Evolutionary conservation across 441 rosid species (phyloP).

Genomic region (Croton laevigatus): DNA sequence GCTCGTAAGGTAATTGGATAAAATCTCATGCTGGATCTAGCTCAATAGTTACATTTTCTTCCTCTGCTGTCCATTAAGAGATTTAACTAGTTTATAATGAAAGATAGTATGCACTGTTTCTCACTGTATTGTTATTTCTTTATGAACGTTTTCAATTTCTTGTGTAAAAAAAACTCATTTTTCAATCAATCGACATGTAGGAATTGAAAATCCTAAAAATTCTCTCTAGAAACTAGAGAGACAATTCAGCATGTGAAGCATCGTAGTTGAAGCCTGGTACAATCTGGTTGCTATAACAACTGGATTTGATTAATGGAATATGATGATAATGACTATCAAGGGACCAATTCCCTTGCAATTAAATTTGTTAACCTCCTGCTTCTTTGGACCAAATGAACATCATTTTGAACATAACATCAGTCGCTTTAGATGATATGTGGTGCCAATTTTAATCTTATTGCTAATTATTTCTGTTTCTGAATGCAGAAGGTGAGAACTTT

Average conservation of each 20-base stretch:
- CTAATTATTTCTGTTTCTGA: slow-evolving; percentile 15
- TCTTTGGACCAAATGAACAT: background rate
- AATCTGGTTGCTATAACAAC: background rate
- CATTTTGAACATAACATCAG: background rate
- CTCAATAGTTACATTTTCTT: background rate
- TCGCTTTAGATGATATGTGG: background rate
- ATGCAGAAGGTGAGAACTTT: slow-evolving; percentile 90
- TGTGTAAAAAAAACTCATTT: background rate
- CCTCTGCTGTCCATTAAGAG: background rate
- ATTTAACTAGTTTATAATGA: background rate
- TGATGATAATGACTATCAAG: background rate
- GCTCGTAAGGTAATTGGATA: slow-evolving; percentile 72
- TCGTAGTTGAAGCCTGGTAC: background rate
- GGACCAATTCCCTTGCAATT: background rate
- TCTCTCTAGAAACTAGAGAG: background rate
- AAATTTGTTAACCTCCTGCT: background rate
- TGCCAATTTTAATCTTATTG: slow-evolving; percentile 14
- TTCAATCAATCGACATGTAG: background rate
- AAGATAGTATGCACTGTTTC: background rate
- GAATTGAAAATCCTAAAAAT: background rate
- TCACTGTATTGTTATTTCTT: background rate
- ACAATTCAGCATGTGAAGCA: background rate
- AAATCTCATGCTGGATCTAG: slow-evolving; percentile 2
- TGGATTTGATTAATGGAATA: background rate
- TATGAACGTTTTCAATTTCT: background rate